These are phyloP conservation scores for Penicillium hesseltinei DNA, from an alignment of 2,329 filamentous ascomycete species.

Conservation along the genomic window DNA sequence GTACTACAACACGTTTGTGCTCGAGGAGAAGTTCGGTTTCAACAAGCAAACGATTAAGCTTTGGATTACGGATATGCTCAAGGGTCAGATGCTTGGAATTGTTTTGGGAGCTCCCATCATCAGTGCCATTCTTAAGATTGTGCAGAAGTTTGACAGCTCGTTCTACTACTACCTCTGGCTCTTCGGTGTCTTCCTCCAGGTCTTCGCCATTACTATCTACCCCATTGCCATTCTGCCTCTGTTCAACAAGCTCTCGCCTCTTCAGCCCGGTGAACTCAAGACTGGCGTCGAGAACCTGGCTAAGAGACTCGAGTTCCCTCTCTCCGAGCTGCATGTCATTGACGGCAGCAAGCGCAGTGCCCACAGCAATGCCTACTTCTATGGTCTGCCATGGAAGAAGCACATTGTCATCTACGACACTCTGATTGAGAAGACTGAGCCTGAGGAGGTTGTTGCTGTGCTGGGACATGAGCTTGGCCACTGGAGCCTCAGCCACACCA, in stretches of 20 bases:
- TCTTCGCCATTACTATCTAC: slow-evolving; percentile 95
- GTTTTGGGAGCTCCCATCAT: slow-evolving; percentile 83
- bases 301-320: slow-evolving; percentile 80
- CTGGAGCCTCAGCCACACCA: slow-evolving; percentile 95
- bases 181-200: slow-evolving; percentile 82
- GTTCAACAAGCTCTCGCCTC: slow-evolving; percentile 96
- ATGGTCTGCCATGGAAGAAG: slow-evolving; percentile 98
- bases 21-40: slow-evolving; percentile 97
- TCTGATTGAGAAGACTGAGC: slow-evolving; percentile 88
- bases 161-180: slow-evolving; percentile 99
- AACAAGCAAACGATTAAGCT: slow-evolving; percentile 94
- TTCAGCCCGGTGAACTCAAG: slow-evolving; percentile 85
- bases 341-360: slow-evolving; percentile 85
- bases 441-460: slow-evolving; percentile 90
- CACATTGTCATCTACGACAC: slow-evolving; percentile 99
- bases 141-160: slow-evolving; percentile 85
- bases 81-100: slow-evolving; percentile 78
- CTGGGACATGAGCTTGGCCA: slow-evolving; percentile 94
- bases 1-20: slow-evolving; percentile 91
- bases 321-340: slow-evolving; percentile 91
- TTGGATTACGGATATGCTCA: slow-evolving; percentile 87
- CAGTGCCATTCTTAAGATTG: slow-evolving; percentile 87
- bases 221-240: slow-evolving; percentile 89
- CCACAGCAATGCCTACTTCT: slow-evolving; percentile 93
- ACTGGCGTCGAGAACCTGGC: slow-evolving; percentile 81